phyloP scores from a whole-genome alignment of 805 yeast genomes.

The Starmerella sp. region DNA sequence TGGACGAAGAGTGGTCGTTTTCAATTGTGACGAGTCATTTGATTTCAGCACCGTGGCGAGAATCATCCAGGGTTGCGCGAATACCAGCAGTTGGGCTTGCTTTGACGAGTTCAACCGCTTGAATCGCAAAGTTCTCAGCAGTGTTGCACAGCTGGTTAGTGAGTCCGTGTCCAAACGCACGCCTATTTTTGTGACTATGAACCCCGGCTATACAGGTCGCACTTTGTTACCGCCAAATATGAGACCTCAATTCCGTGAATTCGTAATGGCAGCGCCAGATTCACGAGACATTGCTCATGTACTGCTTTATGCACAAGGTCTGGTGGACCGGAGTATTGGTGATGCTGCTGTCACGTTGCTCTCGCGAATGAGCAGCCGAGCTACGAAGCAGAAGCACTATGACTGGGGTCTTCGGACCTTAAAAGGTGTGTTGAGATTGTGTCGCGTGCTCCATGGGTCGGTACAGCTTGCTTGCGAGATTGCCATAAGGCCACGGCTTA shows the following conservation, averaged over 20 bases:
- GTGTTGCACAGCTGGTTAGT: constrained; percentile 73
- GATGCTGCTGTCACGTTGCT: constrained; percentile 46
- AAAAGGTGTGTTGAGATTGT: constrained; percentile 50
- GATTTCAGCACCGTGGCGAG: constrained; percentile 71
- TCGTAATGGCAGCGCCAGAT: constrained; percentile 68
- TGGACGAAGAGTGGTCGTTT: constrained; percentile 74
- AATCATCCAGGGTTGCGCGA: constrained; percentile 64
- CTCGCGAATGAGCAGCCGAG: constrained; percentile 29
- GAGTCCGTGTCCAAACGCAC: constrained; percentile 34
- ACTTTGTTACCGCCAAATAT: constrained; percentile 74
- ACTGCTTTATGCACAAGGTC: constrained; percentile 58
- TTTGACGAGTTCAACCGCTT: constrained; percentile 90
- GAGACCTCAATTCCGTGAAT: constrained; percentile 63
- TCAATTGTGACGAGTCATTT: constrained; percentile 84
- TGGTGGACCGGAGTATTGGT: constrained; percentile 37
- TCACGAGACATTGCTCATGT: constrained; percentile 55
- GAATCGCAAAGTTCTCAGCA: constrained; percentile 59
- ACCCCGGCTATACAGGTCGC: constrained; percentile 81
- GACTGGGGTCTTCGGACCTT: constrained; percentile 84
- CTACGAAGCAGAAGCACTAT: constrained; percentile 59
- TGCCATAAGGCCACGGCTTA: constrained; percentile 57
- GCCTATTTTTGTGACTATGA: constrained; percentile 82
- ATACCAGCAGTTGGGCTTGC: constrained; percentile 88
- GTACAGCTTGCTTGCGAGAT: constrained; percentile 43
- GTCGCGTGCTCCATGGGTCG: constrained; percentile 42